These are phyloP conservation scores for Eutypa lata DNA, from an alignment of 2,329 filamentous ascomycete genomes.

Conservation along the genomic window DNA sequence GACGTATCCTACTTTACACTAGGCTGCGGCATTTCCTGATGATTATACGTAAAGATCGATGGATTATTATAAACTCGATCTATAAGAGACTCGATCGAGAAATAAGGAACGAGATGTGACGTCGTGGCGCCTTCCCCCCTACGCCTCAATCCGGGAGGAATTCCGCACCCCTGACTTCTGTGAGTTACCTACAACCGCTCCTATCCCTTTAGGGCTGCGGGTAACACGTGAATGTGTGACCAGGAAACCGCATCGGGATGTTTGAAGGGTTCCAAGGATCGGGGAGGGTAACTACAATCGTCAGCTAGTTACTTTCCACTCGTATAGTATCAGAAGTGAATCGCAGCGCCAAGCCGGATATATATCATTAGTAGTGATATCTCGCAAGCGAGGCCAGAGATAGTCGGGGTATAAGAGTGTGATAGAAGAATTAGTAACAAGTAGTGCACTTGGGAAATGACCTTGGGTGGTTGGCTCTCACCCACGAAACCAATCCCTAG, in stretches of 20 bases:
- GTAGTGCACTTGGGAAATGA: not conserved
- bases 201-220: not conserved
- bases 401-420: too few relatives aligned
- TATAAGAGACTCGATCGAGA: not conserved
- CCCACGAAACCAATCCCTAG: too few relatives aligned
- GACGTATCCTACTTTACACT: too few relatives aligned
- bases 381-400: not conserved
- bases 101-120: not conserved
- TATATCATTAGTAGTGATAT: not conserved
- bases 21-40: too few relatives aligned
- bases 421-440: not conserved
- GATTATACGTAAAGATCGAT: too few relatives aligned
- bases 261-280: not conserved
- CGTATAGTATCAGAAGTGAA: too few relatives aligned
- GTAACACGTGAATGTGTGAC: not conserved
- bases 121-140: not conserved
- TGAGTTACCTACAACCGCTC: not conserved
- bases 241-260: not conserved
- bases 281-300: too few relatives aligned
- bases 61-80: not conserved
- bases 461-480: not conserved
- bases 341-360: not conserved
- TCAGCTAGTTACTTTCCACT: too few relatives aligned
- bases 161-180: not conserved
- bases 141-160: not conserved